Evolutionary conservation across 2,329 filamentous ascomycete genomes (phyloP).

Genomic region (Aureobasidium mangrovei): DNA sequence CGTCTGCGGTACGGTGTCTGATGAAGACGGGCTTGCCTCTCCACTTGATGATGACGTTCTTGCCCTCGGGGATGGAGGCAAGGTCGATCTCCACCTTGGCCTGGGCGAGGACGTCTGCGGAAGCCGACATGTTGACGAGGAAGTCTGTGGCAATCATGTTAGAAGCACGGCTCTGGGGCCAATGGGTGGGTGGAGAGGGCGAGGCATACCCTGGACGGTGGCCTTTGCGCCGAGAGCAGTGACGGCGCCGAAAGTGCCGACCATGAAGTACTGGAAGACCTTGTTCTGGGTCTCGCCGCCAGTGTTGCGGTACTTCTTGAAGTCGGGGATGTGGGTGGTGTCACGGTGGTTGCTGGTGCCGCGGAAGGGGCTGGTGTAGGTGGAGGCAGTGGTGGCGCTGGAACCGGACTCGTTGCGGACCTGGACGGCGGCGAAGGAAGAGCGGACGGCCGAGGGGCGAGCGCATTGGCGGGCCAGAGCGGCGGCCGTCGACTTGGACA

Average conservation of each 20-base stretch:
- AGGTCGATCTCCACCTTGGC: conserved; percentile 99
- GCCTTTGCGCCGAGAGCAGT: conserved; percentile 92
- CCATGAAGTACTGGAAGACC: conserved; percentile 97
- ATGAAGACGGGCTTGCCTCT: conserved; percentile 99
- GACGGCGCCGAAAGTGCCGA: conserved; percentile 86
- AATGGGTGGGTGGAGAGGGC: neutral
- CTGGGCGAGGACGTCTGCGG: conserved; percentile 95
- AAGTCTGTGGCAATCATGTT: conserved; percentile 59
- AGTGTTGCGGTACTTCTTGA: conserved; percentile 75
- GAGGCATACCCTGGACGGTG: conserved; percentile 81
- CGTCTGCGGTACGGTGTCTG: conserved; percentile 86
- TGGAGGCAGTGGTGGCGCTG: conserved; percentile 32
- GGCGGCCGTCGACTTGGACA: conserved; percentile 36
- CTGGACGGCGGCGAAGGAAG: conserved; percentile 35
- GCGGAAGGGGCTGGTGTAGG: conserved; percentile 48
- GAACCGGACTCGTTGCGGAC: conserved; percentile 28
- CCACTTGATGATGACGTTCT: conserved; percentile 99
- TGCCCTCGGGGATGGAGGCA: conserved; percentile 87
- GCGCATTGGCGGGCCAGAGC: conserved; percentile 40
- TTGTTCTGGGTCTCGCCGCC: conserved; percentile 63
- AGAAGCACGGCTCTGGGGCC: neutral
- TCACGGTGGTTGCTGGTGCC: conserved; percentile 29
- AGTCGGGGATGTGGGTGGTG: conserved; percentile 73
- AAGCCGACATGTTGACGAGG: conserved; percentile 99
- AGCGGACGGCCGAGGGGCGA: conserved; percentile 38